A percentile compares a stretch with the other conserved stretches of the same genome.
Evolutionary conservation across 345 rosid genomes (phyloP).

Genomic region (Gynandropsis gynandra): DNA sequence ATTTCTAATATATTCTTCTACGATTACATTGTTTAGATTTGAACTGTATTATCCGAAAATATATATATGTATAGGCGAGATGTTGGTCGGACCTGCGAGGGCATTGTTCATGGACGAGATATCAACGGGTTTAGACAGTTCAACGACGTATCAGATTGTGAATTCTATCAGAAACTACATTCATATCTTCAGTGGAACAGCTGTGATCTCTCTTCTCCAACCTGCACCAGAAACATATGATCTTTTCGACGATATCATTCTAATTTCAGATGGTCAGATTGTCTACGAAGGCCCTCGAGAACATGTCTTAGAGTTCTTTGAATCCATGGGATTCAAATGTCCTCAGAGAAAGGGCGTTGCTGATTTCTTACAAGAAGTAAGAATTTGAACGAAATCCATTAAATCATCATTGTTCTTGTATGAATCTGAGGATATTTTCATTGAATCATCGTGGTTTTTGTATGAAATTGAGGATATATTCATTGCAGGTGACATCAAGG

Average conservation of each 20-base stretch:
- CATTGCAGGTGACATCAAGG: conserved; percentile 61
- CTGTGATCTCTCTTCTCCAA: conserved; percentile 68
- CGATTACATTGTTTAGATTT: too few species aligned
- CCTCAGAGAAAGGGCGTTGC: conserved; percentile 80
- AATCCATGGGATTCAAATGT: conserved; percentile 59
- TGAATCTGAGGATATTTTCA: not conserved
- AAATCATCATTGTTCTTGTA: not conserved
- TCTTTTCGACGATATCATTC: conserved; percentile 68
- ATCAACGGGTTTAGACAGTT: conserved; percentile 74
- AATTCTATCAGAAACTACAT: conserved; percentile 55
- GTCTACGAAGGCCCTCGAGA: conserved; percentile 75
- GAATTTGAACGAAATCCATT: not conserved
- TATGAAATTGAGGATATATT: not conserved
- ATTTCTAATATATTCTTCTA: not conserved
- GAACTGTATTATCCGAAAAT: not conserved
- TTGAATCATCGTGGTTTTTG: not conserved
- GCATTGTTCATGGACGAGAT: conserved; percentile 66
- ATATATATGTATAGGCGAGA: conserved; percentile 54
- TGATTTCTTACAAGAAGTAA: conserved; percentile 80
- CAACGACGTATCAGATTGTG: conserved; percentile 76
- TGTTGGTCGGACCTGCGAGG: conserved; percentile 60
- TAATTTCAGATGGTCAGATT: conserved; percentile 62
- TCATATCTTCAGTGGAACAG: conserved; percentile 55
- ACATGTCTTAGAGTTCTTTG: conserved; percentile 52
- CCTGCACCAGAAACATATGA: conserved; percentile 76